phyloP scores from a whole-genome alignment of 2,329 filamentous ascomycete genomes.

The Apiospora hydei region DNA sequence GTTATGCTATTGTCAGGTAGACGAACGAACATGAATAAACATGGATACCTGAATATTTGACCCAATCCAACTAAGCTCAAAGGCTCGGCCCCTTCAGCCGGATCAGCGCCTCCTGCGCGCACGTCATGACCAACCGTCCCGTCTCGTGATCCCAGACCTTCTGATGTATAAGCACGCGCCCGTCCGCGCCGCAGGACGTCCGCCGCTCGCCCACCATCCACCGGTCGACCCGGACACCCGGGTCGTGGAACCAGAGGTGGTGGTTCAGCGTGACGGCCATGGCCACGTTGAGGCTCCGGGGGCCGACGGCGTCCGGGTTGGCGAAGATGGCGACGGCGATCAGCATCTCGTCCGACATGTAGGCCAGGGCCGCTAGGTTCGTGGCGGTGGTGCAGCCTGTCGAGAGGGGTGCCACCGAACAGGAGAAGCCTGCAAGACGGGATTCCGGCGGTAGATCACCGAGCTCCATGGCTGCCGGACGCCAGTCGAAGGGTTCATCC shows the following conservation, averaged over 20 bases:
- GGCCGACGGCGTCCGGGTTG: background rate
- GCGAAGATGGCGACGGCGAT: background rate
- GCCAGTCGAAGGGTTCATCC: slow-evolving; percentile 17
- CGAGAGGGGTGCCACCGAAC: background rate
- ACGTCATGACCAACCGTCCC: slow-evolving; percentile 5
- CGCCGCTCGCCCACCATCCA: slow-evolving; percentile 23
- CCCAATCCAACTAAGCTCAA: background rate
- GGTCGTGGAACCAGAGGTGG: slow-evolving; percentile 11
- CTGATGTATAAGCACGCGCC: slow-evolving; percentile 21
- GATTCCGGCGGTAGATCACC: background rate
- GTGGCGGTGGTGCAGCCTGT: background rate
- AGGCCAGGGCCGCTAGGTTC: slow-evolving; percentile 14
- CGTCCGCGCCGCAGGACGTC: slow-evolving; percentile 17
- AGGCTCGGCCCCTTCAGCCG: slow-evolving; percentile 12
- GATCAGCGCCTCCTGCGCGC: slow-evolving; percentile 18
- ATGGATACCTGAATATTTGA: too few species aligned
- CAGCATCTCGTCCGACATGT: slow-evolving; percentile 21
- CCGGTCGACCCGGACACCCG: background rate
- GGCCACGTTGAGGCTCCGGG: background rate
- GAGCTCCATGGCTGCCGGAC: background rate
- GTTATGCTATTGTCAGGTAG: too few species aligned
- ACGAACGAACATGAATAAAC: too few species aligned
- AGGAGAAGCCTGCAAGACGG: background rate
- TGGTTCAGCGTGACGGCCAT: background rate
- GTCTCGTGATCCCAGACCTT: slow-evolving; percentile 18